Conservation (phyloP, 1,139 yeast species). For the Taphrina confusa region DNA sequence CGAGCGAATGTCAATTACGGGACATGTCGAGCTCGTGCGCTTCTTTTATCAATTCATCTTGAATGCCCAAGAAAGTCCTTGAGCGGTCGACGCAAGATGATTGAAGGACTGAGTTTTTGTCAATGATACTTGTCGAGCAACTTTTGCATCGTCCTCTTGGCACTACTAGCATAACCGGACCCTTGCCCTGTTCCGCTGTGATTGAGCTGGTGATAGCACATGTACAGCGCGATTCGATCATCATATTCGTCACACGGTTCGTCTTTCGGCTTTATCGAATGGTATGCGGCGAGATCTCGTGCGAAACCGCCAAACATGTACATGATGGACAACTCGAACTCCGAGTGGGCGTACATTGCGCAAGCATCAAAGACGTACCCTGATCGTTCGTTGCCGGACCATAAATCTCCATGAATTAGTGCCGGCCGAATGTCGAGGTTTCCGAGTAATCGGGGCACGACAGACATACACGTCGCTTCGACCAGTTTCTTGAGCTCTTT, state of each 20-base stretch:
- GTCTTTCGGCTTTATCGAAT: conserved; percentile 12
- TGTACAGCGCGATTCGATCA: conserved; percentile 39
- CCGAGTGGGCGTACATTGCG: conserved; percentile 39
- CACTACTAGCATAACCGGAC: background rate
- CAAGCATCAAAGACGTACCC: conserved; percentile 37
- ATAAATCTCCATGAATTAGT: conserved; percentile 39
- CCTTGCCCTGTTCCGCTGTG: conserved; percentile 32
- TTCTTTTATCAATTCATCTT: conserved; percentile 59
- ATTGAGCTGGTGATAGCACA: conserved; percentile 38
- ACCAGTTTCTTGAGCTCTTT: conserved; percentile 21
- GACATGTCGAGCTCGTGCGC: conserved; percentile 60
- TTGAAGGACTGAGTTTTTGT: too few species aligned
- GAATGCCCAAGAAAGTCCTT: conserved; percentile 6
- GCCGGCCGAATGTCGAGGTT: conserved; percentile 35
- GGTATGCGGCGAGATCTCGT: conserved; percentile 16
- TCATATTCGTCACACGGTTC: conserved; percentile 38
- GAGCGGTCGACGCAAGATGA: too few species aligned
- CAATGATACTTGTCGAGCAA: background rate
- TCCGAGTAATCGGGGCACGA: conserved; percentile 35
- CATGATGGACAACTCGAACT: conserved; percentile 39
- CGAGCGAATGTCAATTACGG: conserved; percentile 56
- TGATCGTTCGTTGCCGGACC: conserved; percentile 12
- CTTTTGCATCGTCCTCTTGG: conserved; percentile 2
- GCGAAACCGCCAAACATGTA: conserved; percentile 40
- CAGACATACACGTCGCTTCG: conserved; percentile 1